These are phyloP conservation scores for Talaromyces proteolyticus DNA, from an alignment of 495 filamentous ascomycete genomes.

Conservation along the genomic window DNA sequence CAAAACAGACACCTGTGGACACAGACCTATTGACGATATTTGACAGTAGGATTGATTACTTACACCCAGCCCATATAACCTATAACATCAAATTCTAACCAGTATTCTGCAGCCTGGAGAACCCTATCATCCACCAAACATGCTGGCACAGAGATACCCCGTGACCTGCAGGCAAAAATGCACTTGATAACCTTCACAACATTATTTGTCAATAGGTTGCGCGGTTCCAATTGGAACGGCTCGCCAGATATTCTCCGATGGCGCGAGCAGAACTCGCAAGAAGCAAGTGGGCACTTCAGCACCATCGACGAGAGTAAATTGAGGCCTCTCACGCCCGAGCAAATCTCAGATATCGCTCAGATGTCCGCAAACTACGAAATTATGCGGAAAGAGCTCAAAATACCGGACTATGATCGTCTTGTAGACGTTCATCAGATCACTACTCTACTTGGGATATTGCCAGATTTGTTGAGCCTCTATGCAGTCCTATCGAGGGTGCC, in stretches of 20 bases:
- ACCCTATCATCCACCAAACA: neutral
- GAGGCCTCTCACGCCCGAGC: too few species aligned
- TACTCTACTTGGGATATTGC: conserved; percentile 34
- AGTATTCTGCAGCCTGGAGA: neutral
- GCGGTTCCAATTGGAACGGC: neutral
- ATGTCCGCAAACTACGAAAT: too few species aligned
- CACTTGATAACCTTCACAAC: conserved; percentile 15
- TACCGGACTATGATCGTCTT: neutral
- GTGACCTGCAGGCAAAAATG: conserved; percentile 24
- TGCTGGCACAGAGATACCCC: conserved; percentile 6
- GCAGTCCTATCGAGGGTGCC: conserved; percentile 18
- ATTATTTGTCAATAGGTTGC: conserved; percentile 3
- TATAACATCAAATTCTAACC: neutral
- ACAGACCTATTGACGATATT: neutral
- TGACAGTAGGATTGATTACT: neutral
- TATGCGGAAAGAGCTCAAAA: conserved; percentile 1
- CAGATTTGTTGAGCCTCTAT: conserved; percentile 44
- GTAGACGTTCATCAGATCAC: neutral
- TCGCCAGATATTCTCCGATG: neutral
- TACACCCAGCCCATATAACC: neutral
- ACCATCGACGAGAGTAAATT: too few species aligned
- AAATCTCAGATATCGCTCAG: too few species aligned
- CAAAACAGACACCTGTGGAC: neutral
- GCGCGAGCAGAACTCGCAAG: neutral
- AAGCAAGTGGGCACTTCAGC: too few species aligned